Base-by-base conservation (phyloP, 371 early-diverging fungal species). In the Umbelopsis sp. region DNA sequence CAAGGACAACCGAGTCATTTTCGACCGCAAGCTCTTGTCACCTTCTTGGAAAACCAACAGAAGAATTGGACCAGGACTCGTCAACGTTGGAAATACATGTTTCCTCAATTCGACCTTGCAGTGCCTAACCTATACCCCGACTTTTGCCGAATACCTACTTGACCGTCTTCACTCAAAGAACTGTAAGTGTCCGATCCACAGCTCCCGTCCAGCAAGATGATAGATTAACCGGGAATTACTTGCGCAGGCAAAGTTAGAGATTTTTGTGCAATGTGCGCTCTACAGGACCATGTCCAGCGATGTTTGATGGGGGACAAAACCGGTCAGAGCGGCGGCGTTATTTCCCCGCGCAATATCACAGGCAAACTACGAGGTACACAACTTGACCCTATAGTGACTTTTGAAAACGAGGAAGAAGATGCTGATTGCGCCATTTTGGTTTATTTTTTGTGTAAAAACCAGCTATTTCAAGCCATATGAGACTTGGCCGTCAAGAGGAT, bases 1-100 rank as follows among this genome's bases (percentile, higher is more conserved):
- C 7, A 57, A 57, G n/a, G 57, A 57, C 35, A 32, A 29, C 57
- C 57, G 57, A 57, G 57, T 57, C 3, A 16, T 57, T 8, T 91
- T 85, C 72, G 82, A 80, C 65, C 74, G 70, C n/a, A 82, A 79
- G 25, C 74, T 74, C 63, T 76, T 91, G 25, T 62, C 79, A 10
- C 65, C 72, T 32, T 67, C 73, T 46, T 93, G 93, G 93, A 76
- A 74, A 16, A 62, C 76, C n/a, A 72, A 80, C 44, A 83, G 86
- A 18, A 74, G 80, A 10, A 81, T 92, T 53, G 94, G 94, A 4
- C 88, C 91, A 20, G 97, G 97, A 6, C 79, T 97, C 44, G 78
- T 87, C 68, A 97, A 98, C 74, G 83, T 95, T 45, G 95, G 96
- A 29, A 99, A 99, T 72, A 97, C 98, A 0, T 99, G 99, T 75